These are phyloP conservation scores for Trifolium subterraneum DNA, from an alignment of 306 rosid species.

Conservation along the genomic window DNA sequence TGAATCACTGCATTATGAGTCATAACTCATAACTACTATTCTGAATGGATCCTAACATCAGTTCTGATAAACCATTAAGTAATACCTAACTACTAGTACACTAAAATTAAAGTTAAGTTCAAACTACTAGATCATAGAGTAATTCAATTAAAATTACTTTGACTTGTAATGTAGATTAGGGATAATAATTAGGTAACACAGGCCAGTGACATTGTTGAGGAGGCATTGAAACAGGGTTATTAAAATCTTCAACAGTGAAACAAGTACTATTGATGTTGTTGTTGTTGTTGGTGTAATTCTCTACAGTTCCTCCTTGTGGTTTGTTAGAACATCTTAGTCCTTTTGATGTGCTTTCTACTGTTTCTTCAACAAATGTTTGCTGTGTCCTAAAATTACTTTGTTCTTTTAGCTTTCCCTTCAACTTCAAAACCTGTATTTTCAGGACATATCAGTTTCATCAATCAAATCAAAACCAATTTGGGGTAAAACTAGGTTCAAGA, in stretches of 20 bases:
- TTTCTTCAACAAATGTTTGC: slow-evolving; percentile 61
- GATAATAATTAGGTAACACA: slow-evolving; percentile 55
- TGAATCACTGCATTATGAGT: not conserved
- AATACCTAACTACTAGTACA: slow-evolving; percentile 5
- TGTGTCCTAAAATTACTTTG: slow-evolving; percentile 53
- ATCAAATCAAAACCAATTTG: slow-evolving; percentile 5
- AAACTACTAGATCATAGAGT: not conserved
- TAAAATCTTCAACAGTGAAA: slow-evolving; percentile 64
- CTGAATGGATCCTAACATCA: slow-evolving; percentile 11
- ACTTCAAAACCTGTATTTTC: slow-evolving; percentile 57
- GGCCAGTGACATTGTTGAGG: slow-evolving; percentile 48
- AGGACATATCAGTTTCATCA: slow-evolving; percentile 1
- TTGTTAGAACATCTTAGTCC: slow-evolving; percentile 48
- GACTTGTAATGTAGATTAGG: slow-evolving; percentile 26
- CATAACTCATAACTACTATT: not conserved
- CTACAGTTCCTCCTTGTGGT: slow-evolving; percentile 43
- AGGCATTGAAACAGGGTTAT: slow-evolving; percentile 56
- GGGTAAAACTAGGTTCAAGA: slow-evolving; percentile 9
- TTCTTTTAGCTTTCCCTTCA: slow-evolving; percentile 66
- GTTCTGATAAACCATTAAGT: slow-evolving; percentile 3
- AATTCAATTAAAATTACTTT: not conserved
- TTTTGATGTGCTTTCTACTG: slow-evolving; percentile 59
- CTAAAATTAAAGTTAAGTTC: slow-evolving; percentile 4
- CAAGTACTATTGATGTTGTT: not conserved
- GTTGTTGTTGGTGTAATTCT: slow-evolving; percentile 43